These are phyloP conservation scores for Acanthamoeba sp. DNA, from an alignment of 208 protist genomes.

Conservation along the genomic window DNA sequence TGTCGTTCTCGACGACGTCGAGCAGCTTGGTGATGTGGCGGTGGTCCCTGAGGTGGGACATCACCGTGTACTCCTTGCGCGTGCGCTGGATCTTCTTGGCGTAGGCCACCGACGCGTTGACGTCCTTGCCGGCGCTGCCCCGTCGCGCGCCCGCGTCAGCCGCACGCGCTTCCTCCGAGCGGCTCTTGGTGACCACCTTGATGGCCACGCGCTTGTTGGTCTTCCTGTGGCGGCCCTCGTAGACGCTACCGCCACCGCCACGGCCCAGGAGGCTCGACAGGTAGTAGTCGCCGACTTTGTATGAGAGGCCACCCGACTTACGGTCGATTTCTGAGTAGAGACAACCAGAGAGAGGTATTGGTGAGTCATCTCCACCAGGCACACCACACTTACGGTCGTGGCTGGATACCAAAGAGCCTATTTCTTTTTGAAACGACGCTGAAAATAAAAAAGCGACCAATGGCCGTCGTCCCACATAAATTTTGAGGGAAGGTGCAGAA, in stretches of 20 bases:
- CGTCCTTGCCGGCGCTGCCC: conserved; percentile 14
- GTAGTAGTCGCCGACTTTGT: conserved; percentile 63
- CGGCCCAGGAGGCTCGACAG: conserved; percentile 23
- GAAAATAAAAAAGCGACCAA: too few relatives aligned
- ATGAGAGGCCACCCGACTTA: background rate
- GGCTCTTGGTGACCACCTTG: conserved; percentile 51
- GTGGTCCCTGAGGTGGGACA: conserved; percentile 17
- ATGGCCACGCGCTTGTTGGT: conserved; percentile 41
- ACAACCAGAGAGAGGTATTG: too few relatives aligned
- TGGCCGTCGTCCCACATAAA: too few relatives aligned
- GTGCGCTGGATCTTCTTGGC: conserved; percentile 64
- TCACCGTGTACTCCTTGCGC: conserved; percentile 47
- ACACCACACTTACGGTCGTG: too few relatives aligned
- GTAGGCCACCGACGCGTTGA: conserved; percentile 51
- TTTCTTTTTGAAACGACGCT: too few relatives aligned
- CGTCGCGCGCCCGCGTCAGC: background rate
- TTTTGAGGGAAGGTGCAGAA: too few relatives aligned
- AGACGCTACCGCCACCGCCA: conserved; percentile 6
- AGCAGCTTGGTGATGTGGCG: conserved; percentile 71
- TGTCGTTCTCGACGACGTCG: conserved; percentile 78
- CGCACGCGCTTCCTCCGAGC: background rate
- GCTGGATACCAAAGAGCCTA: too few relatives aligned
- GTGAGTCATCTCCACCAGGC: too few relatives aligned
- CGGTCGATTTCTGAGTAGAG: background rate
- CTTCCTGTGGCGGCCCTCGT: conserved; percentile 42